Percentiles rank a stretch among this genome's conserved stretches.
Conservation (phyloP, 192 early-diverging fungal species). For the Entomortierella lignicola region DNA sequence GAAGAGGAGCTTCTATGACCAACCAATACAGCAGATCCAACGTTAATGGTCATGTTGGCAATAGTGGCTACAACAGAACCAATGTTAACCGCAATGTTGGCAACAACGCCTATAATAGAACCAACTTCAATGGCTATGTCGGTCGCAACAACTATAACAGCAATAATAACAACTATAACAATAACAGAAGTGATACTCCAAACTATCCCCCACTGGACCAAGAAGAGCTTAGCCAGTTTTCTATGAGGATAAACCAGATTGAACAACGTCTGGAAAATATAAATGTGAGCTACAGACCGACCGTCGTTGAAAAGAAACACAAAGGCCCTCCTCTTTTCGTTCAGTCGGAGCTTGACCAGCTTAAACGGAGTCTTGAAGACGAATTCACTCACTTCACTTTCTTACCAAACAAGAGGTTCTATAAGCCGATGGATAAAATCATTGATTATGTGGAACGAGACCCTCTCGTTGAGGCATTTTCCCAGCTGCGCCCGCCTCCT, state of each 20-base stretch:
- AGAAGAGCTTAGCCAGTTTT: not conserved
- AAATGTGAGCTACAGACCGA: not conserved
- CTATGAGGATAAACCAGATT: not conserved
- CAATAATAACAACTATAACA: not conserved
- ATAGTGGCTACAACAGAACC: not conserved
- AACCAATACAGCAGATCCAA: too few relatives aligned
- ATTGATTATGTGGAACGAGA: slow-evolving; percentile 18
- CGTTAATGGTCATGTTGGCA: not conserved
- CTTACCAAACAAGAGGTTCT: slow-evolving; percentile 9
- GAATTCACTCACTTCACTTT: slow-evolving; percentile 26
- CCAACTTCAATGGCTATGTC: not conserved
- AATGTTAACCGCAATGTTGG: not conserved
- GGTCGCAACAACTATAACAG: not conserved
- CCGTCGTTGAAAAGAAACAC: not conserved
- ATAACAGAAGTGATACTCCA: too few relatives aligned
- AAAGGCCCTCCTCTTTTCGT: slow-evolving; percentile 7
- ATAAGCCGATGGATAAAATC: slow-evolving; percentile 22
- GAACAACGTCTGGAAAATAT: not conserved
- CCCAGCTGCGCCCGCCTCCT: slow-evolving; percentile 14
- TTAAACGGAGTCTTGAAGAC: not conserved
- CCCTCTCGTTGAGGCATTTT: slow-evolving; percentile 2
- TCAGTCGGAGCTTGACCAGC: not conserved
- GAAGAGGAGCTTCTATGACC: too few relatives aligned
- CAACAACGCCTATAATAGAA: not conserved
- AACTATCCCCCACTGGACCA: too few relatives aligned